Evolutionary conservation across 192 early-diverging fungal genomes (phyloP).

Genomic region (Backusella australiensis): DNA sequence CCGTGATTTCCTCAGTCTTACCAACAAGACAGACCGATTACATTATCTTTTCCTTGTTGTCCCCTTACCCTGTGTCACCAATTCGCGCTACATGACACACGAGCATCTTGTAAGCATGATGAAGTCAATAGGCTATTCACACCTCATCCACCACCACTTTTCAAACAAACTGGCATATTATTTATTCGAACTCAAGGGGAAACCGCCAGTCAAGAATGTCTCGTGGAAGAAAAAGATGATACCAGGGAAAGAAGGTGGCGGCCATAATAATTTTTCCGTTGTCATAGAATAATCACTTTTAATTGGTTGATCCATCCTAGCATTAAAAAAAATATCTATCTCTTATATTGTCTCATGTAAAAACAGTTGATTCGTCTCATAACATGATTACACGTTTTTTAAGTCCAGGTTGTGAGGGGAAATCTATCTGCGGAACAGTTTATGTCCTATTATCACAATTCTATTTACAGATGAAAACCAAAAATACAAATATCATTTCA

Average conservation of each 20-base stretch:
- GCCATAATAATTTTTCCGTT: constrained; percentile 76
- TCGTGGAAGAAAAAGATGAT: constrained; percentile 64
- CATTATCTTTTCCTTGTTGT: constrained; percentile 75
- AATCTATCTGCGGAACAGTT: no score
- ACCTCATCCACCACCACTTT: constrained; percentile 57
- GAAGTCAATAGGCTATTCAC: constrained; percentile 58
- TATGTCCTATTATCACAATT: no score
- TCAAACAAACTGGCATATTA: constrained; percentile 82
- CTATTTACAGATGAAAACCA: no score
- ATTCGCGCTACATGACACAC: constrained; percentile 84
- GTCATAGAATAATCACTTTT: constrained; percentile 28
- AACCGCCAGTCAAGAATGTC: background rate
- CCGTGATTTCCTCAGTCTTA: constrained; percentile 18
- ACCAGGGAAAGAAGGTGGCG: constrained; percentile 50
- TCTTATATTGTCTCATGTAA: no score
- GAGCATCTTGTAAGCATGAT: constrained; percentile 67
- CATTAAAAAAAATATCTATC: no score
- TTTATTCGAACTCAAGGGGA: constrained; percentile 50
- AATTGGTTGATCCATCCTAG: background rate
- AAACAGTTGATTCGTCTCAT: no score
- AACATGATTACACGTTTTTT: no score
- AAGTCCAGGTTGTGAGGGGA: no score
- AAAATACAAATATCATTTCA: no score
- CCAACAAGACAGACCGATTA: background rate
- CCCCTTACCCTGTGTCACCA: constrained; percentile 78